phyloP scores from a whole-genome alignment of 78 protist species.

The Emiliania huxleyi region DNA sequence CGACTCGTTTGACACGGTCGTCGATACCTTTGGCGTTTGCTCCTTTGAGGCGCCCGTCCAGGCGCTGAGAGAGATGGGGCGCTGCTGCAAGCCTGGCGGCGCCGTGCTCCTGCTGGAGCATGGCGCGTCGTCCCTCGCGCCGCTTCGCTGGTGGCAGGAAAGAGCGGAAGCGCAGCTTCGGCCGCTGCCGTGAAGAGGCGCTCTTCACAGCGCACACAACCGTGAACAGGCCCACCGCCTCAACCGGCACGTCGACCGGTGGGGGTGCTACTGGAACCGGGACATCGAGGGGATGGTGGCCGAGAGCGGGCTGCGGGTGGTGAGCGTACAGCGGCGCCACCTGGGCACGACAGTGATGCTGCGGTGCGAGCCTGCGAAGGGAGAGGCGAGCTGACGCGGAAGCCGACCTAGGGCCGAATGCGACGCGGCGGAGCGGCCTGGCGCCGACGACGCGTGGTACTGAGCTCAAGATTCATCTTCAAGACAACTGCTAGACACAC shows the following conservation, averaged over 20 bases:
- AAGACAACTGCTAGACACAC: too few relatives aligned
- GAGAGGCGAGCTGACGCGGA: too few relatives aligned
- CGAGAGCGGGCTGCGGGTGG: background rate
- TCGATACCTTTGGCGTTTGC: conserved; percentile 1
- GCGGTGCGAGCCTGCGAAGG: background rate
- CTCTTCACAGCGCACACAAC: too few relatives aligned
- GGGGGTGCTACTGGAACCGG: conserved; percentile 12
- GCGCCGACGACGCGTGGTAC: too few relatives aligned
- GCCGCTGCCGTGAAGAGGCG: too few relatives aligned
- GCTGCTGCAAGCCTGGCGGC: background rate
- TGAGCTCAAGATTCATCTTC: too few relatives aligned
- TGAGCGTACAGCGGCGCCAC: background rate
- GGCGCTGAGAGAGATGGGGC: background rate
- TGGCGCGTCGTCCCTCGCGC: background rate
- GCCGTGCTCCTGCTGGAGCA: background rate
- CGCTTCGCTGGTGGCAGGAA: background rate
- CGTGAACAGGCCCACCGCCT: background rate
- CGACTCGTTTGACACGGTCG: background rate
- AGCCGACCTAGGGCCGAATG: too few relatives aligned
- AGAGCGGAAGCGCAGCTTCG: too few relatives aligned
- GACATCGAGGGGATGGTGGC: background rate
- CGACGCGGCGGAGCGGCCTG: too few relatives aligned
- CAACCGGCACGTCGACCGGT: background rate
- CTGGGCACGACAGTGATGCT: background rate
- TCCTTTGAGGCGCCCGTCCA: background rate